These are phyloP conservation scores for Mucor sp. DNA, from an alignment of 371 early-diverging fungal genomes.

Conservation along the genomic window DNA sequence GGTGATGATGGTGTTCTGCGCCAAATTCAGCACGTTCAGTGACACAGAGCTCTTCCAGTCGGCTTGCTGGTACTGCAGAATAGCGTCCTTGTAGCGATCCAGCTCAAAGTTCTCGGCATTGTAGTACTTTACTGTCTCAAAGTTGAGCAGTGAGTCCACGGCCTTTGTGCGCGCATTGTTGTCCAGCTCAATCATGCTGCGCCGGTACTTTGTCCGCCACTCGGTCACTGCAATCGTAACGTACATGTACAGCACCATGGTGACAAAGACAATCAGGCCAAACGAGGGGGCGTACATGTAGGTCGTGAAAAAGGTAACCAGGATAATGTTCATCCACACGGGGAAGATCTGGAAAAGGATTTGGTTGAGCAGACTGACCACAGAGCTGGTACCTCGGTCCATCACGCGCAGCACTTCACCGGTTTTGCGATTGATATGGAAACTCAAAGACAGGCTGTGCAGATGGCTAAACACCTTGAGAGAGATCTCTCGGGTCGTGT, in stretches of 20 bases:
- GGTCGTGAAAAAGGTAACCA: conserved; percentile 76
- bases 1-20: conserved; percentile 87
- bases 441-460: conserved; percentile 80
- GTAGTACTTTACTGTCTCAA: conserved; percentile 95
- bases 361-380: conserved; percentile 79
- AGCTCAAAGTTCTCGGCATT: conserved; percentile 81
- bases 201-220: conserved; percentile 88
- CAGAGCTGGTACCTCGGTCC: conserved; percentile 87
- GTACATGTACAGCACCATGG: conserved; percentile 87
- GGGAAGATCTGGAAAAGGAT: conserved; percentile 92
- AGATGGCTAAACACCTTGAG: conserved; percentile 88
- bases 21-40: conserved; percentile 77
- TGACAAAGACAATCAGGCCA: conserved; percentile 82
- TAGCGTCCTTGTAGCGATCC: conserved; percentile 71
- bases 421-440: conserved; percentile 92
- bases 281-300: conserved; percentile 73
- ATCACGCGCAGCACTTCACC: conserved; percentile 86
- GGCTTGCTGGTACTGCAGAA: conserved; percentile 79
- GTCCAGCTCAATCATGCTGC: conserved; percentile 75
- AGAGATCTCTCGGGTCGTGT: conserved; percentile 83
- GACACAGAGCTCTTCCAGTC: conserved; percentile 74
- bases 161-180: conserved; percentile 75
- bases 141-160: conserved; percentile 93
- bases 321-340: conserved; percentile 81
- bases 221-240: conserved; percentile 87